Conservation (phyloP, 75 land plant genomes). For the Pseudotsuga menziesii region DNA sequence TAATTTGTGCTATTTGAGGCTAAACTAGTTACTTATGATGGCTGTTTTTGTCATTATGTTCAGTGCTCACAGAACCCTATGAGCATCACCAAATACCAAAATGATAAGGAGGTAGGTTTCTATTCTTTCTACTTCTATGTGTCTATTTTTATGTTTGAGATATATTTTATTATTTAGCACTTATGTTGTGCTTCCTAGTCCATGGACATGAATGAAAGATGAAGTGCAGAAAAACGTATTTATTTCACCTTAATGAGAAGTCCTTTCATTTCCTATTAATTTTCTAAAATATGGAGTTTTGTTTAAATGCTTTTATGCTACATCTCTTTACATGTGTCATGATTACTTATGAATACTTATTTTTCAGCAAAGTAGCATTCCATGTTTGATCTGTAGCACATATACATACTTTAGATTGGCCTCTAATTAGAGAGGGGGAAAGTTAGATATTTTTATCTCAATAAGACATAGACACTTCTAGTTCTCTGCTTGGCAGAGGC, state of each 20-base stretch:
- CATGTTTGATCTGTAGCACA: background rate
- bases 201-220: background rate
- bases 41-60: constrained; percentile 16
- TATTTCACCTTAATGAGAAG: background rate
- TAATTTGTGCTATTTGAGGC: background rate
- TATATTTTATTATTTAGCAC: no score
- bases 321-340: background rate
- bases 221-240: background rate
- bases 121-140: background rate
- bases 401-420: background rate
- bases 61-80: constrained; percentile 98
- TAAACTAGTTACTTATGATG: background rate
- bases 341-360: background rate
- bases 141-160: background rate
- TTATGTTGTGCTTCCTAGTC: no score
- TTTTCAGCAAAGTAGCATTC: background rate
- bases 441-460: background rate
- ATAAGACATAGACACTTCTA: background rate
- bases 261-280: background rate
- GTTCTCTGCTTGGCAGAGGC: background rate
- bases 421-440: background rate
- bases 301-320: background rate
- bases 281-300: background rate
- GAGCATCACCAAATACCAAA: constrained; percentile 90
- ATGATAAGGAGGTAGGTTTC: constrained; percentile 86